Base-by-base conservation (phyloP, 352 stramenopile species). In the Globisporangium carolinianum region DNA sequence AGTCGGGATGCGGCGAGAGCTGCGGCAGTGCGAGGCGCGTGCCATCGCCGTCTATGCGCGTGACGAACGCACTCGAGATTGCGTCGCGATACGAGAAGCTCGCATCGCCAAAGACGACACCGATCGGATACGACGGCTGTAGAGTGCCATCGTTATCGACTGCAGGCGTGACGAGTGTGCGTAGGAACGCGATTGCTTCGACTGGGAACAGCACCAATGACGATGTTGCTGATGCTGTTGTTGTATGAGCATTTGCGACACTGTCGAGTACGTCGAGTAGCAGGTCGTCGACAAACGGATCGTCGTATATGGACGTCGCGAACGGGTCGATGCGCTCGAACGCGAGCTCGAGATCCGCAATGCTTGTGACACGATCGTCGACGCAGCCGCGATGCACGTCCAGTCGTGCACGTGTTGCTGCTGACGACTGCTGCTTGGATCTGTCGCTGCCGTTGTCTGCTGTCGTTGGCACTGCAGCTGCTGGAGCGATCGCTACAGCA, bases 1-100 rank as follows among this genome's bases (percentile, higher is more conserved):
- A 94, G 32, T 94, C 77, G 14, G 81, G 81, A 42, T 90, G 79
- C 7, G 83, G 83, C 37, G 80, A 90, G 8, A 94, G 57, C 53
- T 94, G 81, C 24, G 83, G 83, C 14, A 93, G 67, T 50, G 88
- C 73, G 0, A 89, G 50, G 10, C 54, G 42, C 2, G 64, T 43
- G 24, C 51, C 41, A 0, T 67, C 57, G 2, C 43, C 53, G 17
- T 52, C 52, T 32, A 32, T 32, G 0, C 72, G 57, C 35, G 66
- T 63, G n/a, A 87, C 61, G 24, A 86, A 87, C 0, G 70, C 63
- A 38, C 67, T 86, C 1, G 80, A 82, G 49, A 91, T 81, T 2
- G 64, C 60, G 32, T 94, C 81, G 39, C 63, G 58, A 43, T 83
- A 86, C 12, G 73, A 89, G 59, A 89, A 86, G 0, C 69, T 71